phyloP scores from a whole-genome alignment of 1,139 yeast genomes.

The Blastobotrys malaysiensis region DNA sequence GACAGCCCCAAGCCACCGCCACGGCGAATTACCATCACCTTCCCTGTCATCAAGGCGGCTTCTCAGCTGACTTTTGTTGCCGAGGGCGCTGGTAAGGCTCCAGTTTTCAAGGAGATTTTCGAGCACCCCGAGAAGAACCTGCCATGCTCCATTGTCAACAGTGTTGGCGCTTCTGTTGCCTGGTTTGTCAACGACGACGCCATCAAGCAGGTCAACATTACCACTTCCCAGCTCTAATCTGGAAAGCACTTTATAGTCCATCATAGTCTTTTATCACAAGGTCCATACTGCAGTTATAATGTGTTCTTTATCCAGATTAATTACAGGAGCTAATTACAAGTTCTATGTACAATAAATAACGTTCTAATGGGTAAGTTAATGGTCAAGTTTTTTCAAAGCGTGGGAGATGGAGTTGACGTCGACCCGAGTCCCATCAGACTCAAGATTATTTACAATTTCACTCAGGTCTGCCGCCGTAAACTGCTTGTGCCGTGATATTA shows the following conservation, averaged over 20 bases:
- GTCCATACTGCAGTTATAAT: too few relatives aligned
- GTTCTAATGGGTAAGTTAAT: not conserved
- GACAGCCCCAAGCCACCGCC: constrained; percentile 80
- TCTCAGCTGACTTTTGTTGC: constrained; percentile 73
- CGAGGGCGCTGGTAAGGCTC: constrained; percentile 82
- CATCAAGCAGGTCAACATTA: constrained; percentile 48
- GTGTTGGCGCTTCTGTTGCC: constrained; percentile 43
- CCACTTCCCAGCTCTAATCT: constrained; percentile 14
- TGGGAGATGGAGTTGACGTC: constrained; percentile 74
- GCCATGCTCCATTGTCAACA: constrained; percentile 73
- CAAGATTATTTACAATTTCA: constrained; percentile 59
- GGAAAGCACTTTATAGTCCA: too few relatives aligned
- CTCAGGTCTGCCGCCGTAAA: constrained; percentile 66
- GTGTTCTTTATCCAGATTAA: not conserved
- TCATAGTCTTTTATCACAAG: too few relatives aligned
- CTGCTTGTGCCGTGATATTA: constrained; percentile 68
- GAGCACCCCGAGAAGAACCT: constrained; percentile 45
- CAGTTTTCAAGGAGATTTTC: constrained; percentile 65
- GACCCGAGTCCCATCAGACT: constrained; percentile 69
- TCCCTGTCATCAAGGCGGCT: constrained; percentile 55
- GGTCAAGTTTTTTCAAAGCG: constrained; percentile 30
- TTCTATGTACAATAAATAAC: not conserved
- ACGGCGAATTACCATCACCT: constrained; percentile 65
- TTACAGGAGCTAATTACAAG: not conserved
- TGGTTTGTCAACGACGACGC: constrained; percentile 86